A percentile compares a stretch with the other conserved stretches of the same genome.
phyloP scores from a whole-genome alignment of 2,329 filamentous ascomycete species.

The Lasiodiplodia theobromae region DNA sequence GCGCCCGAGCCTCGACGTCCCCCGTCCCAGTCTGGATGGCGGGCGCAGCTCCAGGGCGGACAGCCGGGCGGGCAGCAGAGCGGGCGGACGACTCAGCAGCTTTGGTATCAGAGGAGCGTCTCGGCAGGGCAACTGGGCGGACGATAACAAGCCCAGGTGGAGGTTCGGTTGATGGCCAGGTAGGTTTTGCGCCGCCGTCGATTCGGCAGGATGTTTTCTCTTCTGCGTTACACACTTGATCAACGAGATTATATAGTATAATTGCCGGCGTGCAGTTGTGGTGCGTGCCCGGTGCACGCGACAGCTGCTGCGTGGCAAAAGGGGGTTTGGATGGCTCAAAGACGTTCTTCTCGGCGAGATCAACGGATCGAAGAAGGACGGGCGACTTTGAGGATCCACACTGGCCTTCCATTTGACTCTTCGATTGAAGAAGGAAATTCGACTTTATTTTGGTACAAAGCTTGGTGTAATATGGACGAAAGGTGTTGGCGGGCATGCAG shows the following conservation, averaged over 20 bases:
- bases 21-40: slow-evolving; percentile 24
- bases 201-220: background rate
- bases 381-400: slow-evolving; percentile 6
- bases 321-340: slow-evolving; percentile 7
- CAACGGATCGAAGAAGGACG: background rate
- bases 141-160: slow-evolving; percentile 17
- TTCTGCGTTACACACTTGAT: background rate
- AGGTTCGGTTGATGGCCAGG: slow-evolving; percentile 7
- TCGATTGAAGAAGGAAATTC: slow-evolving; percentile 1
- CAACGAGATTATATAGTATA: slow-evolving; percentile 4
- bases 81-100: slow-evolving; percentile 24
- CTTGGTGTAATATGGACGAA: slow-evolving; percentile 10
- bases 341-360: slow-evolving; percentile 1
- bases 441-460: slow-evolving; percentile 3
- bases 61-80: slow-evolving; percentile 25
- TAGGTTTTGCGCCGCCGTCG: slow-evolving; percentile 2
- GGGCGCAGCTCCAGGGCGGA: slow-evolving; percentile 19
- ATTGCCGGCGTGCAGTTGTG: slow-evolving; percentile 7
- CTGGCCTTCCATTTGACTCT: slow-evolving; percentile 14
- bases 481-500: slow-evolving; percentile 9
- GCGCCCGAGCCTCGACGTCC: slow-evolving; percentile 15
- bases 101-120: background rate
- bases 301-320: slow-evolving; percentile 11
- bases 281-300: slow-evolving; percentile 10
- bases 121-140: slow-evolving; percentile 12